A percentile compares a stretch with the other conserved stretches of the same genome.
phyloP scores from a whole-genome alignment of 345 rosid genomes.

The Leavenworthia alabamica region DNA sequence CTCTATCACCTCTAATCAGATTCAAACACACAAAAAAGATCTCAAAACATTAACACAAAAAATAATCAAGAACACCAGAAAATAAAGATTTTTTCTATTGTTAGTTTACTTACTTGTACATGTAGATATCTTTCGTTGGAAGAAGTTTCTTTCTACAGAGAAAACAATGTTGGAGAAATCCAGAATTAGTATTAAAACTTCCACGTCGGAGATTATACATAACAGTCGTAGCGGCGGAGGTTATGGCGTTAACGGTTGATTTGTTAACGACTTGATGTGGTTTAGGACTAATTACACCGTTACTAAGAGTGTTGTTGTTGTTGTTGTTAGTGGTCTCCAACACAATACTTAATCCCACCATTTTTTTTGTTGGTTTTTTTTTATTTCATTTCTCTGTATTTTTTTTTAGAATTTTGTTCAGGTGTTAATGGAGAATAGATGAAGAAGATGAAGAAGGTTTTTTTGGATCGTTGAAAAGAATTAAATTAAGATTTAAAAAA shows the following conservation, averaged over 20 bases:
- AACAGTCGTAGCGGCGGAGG: background rate
- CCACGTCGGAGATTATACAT: conserved; percentile 18
- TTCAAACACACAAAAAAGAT: background rate
- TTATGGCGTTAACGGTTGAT: conserved; percentile 20
- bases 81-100: background rate
- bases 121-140: conserved; percentile 80
- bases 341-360: conserved; percentile 83
- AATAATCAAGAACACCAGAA: background rate
- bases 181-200: conserved; percentile 6
- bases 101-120: conserved; percentile 64
- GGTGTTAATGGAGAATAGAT: conserved; percentile 12
- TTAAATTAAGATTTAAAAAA: conserved; percentile 8
- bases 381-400: conserved; percentile 8
- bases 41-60: background rate
- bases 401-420: background rate
- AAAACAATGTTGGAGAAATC: conserved; percentile 62
- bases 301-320: background rate
- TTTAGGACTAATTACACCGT: conserved; percentile 24
- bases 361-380: conserved; percentile 20
- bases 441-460: background rate
- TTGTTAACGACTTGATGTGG: conserved; percentile 56
- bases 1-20: conserved; percentile 61
- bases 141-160: conserved; percentile 64
- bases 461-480: background rate
- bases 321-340: conserved; percentile 40